Base-by-base conservation (phyloP, 2,329 filamentous ascomycete species). In the Fusarium brachygibbosum region DNA sequence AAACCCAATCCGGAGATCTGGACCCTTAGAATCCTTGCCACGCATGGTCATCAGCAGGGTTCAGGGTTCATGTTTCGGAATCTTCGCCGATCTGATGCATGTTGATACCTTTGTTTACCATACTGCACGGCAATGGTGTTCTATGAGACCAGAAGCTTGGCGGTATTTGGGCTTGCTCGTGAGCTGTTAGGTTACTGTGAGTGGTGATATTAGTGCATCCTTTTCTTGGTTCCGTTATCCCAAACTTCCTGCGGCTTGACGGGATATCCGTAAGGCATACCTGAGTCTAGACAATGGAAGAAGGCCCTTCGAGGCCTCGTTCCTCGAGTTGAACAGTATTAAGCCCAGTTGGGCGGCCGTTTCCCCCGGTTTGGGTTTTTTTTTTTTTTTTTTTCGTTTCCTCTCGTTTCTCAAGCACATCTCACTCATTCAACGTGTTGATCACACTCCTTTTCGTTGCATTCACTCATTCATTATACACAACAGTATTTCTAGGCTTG, bases 21-120 rank as follows among this genome's bases (percentile, higher is more conserved):
- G 49, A 63, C 58, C 67, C 58, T 54, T 46, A 41, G 62, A 56
- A 67, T 53, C 61, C 60, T 68, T 63, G 54, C 51, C 49, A 67
- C 60, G 44, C 56, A 58, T 29, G 60, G 44, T 50, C 44, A 25
- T 58, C 61, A 69, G 62, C 71, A 74, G 70, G 72, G 72, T 70
- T 66, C 70, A 74, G 66, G 72, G 70, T 61, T 72, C 54, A 9
- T 38, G 46, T 31, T 42, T 73, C 68, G 70, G 66, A 54, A 62
- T 45, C 44, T 25, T 58, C 61, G 55, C 68, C 63, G 66, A 71
- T 73, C 68, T 62, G 34, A 54, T 41, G 48, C 52, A 34, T 58
- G 41, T 38, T 50, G 34, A 48, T 46, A 53, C 37, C 34, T 49
- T 53, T 37, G 38, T 37, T 48, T 32, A 52, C 48, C 41, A 29